Percentiles rank a stretch among this genome's conserved stretches.
phyloP scores from a whole-genome alignment of 192 early-diverging fungal species.

The Phlyctochytrium planicorne region DNA sequence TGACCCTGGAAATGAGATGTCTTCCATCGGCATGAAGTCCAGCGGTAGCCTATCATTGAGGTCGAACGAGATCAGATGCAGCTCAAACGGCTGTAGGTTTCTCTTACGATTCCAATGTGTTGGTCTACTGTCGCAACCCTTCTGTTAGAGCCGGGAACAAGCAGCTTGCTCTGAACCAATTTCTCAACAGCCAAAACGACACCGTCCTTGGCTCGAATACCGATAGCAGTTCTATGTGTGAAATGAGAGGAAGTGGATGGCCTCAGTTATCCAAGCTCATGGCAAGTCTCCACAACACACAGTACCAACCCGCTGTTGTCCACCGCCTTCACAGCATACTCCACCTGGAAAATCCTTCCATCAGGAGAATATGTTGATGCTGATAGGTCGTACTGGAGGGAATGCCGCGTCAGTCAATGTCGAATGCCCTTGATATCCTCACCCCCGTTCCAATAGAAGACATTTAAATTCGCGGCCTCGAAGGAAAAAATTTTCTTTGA shows the following conservation, averaged over 20 bases:
- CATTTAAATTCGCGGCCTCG: too few species aligned
- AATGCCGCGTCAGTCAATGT: background rate
- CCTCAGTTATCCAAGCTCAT: background rate
- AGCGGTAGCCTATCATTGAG: slow-evolving; percentile 79
- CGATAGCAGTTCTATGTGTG: slow-evolving; percentile 77
- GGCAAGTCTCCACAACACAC: slow-evolving; percentile 3
- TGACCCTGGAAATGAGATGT: slow-evolving; percentile 83
- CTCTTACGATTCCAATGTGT: slow-evolving; percentile 86
- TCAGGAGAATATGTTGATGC: slow-evolving; percentile 99
- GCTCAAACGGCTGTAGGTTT: background rate
- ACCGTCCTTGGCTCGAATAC: slow-evolving; percentile 90
- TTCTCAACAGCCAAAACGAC: slow-evolving; percentile 97
- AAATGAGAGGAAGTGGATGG: background rate
- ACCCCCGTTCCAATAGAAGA: slow-evolving; percentile 36
- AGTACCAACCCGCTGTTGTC: slow-evolving; percentile 89
- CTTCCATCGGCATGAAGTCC: slow-evolving; percentile 91
- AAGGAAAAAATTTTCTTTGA: too few species aligned
- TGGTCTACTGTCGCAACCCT: slow-evolving; percentile 88
- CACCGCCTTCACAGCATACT: slow-evolving; percentile 97
- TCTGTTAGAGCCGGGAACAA: slow-evolving; percentile 90
- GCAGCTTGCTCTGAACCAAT: slow-evolving; percentile 89
- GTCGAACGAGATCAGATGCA: background rate
- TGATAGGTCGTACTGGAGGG: slow-evolving; percentile 92
- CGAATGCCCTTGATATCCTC: background rate
- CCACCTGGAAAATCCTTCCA: slow-evolving; percentile 98